These are phyloP conservation scores for Butyriboletus appendiculatus DNA, from an alignment of 1,284 basidiomycete species.

Conservation along the genomic window DNA sequence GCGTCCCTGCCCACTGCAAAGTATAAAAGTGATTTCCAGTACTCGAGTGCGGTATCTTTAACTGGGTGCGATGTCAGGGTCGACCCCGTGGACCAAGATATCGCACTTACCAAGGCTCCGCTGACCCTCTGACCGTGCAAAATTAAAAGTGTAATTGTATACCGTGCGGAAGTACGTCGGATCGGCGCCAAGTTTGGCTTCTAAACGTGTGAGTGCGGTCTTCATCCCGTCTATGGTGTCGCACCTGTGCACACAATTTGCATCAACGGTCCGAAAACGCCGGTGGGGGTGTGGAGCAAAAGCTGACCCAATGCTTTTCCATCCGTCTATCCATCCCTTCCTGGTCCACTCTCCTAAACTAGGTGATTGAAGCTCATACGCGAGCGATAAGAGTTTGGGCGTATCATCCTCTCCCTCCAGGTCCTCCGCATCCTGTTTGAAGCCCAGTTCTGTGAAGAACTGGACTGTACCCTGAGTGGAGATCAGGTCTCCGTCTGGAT, in stretches of 20 bases:
- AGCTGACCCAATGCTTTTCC: constrained; percentile 67
- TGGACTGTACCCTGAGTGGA: constrained; percentile 74
- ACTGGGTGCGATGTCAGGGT: constrained; percentile 39
- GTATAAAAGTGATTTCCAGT: constrained; percentile 86
- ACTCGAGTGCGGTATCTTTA: constrained; percentile 74
- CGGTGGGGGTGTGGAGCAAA: constrained; percentile 3
- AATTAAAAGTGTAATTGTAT: constrained; percentile 88
- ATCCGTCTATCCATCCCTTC: constrained; percentile 80
- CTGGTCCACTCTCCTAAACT: constrained; percentile 75
- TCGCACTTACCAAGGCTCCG: constrained; percentile 60
- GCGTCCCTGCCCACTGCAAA: constrained; percentile 76
- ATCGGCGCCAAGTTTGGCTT: constrained; percentile 66
- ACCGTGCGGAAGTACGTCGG: constrained; percentile 82
- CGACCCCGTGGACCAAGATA: background rate
- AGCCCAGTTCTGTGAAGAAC: constrained; percentile 47
- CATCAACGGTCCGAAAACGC: constrained; percentile 7
- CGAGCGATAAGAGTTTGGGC: constrained; percentile 68
- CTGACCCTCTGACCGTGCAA: constrained; percentile 78
- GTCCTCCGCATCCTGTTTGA: constrained; percentile 45
- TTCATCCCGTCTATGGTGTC: constrained; percentile 77
- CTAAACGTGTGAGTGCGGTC: constrained; percentile 55
- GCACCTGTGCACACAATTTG: constrained; percentile 45
- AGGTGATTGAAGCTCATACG: constrained; percentile 75
- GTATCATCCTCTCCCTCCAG: constrained; percentile 72
- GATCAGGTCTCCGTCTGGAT: constrained; percentile 60